Base-by-base conservation (phyloP, 495 filamentous ascomycete species). In the Daldinia vernicosa region DNA sequence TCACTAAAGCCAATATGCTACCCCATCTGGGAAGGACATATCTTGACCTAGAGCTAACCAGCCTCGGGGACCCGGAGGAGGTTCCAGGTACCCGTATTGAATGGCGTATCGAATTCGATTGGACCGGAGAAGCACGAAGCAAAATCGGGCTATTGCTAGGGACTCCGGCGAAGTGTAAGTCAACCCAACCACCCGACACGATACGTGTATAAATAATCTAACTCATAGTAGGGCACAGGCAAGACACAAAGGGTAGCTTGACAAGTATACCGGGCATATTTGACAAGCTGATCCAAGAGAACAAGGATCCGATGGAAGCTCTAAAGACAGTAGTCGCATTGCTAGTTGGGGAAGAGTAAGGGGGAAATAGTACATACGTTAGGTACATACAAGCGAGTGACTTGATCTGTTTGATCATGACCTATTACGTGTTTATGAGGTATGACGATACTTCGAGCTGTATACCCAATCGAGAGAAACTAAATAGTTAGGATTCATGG, bases 71-170 rank as follows among this genome's bases (percentile, higher is more conserved):
- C 5, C 32, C 61, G 22, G 66, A 66, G 1, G 72, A 77, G 28
- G 53, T 55, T 14, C 77, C 80, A 14, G 73, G 59, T 62, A 58
- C 83, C 35, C 79, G 84, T n/a, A 75, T 88, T 15, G 76, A 79
- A 74, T 90, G 88, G 88, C 74, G 71, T 32, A 86, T 89, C 40
- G 72, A 77, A 12, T 89, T 90, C 75, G 87, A 89, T 71, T 89
- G 87, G 87, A 87, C 86, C 0, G 88, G 88, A 5, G 87, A 90
- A 74, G 87, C 87, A 5, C 80, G 84, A 74, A 87, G 83, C 63
- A 77, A 76, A 53, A 74, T 90, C 27, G 70, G 76, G 2, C 80
- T 84, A 28, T 63, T 81, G 63, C 80, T 84, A 3, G 78, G 80
- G 11, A 66, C 83, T 19, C 86, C 87, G 32, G 77, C 76, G 52